Evolutionary conservation across 345 rosid species (phyloP).

Genomic region (Brassica juncea): DNA sequence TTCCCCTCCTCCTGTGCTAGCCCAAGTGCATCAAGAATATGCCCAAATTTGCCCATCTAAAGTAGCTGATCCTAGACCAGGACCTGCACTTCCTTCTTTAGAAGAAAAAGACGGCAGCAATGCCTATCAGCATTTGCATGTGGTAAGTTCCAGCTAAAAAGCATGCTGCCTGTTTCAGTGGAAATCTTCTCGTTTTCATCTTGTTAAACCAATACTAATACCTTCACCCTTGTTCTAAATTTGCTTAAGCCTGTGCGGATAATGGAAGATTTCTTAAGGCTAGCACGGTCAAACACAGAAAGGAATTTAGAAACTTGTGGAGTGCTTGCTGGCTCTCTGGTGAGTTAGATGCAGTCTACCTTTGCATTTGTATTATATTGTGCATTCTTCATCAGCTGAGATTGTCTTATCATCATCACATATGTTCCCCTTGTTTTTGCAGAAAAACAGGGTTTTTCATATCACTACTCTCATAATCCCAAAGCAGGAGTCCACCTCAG

Average conservation of each 20-base stretch:
- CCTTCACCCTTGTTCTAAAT: slow-evolving; percentile 5
- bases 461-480: slow-evolving; percentile 92
- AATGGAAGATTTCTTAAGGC: slow-evolving; percentile 85
- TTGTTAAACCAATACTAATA: slow-evolving; percentile 24
- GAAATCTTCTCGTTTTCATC: not conserved
- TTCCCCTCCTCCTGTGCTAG: slow-evolving; percentile 93
- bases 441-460: slow-evolving; percentile 96
- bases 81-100: slow-evolving; percentile 72
- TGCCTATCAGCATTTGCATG: slow-evolving; percentile 79
- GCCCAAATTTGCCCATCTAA: slow-evolving; percentile 80
- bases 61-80: slow-evolving; percentile 99
- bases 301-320: slow-evolving; percentile 95
- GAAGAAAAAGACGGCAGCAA: slow-evolving; percentile 52
- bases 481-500: slow-evolving; percentile 98
- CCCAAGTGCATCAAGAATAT: slow-evolving; percentile 62
- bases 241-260: slow-evolving; percentile 71
- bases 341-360: slow-evolving; percentile 38
- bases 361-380: not conserved
- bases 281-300: slow-evolving; percentile 78
- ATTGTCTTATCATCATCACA: slow-evolving; percentile 27
- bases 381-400: not conserved
- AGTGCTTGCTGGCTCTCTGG: slow-evolving; percentile 92
- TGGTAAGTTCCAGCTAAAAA: slow-evolving; percentile 53
- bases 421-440: slow-evolving; percentile 17
- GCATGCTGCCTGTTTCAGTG: not conserved